Base-by-base conservation (phyloP, 768 basidiomycete genomes). In the Wakefieldia striispora region DNA sequence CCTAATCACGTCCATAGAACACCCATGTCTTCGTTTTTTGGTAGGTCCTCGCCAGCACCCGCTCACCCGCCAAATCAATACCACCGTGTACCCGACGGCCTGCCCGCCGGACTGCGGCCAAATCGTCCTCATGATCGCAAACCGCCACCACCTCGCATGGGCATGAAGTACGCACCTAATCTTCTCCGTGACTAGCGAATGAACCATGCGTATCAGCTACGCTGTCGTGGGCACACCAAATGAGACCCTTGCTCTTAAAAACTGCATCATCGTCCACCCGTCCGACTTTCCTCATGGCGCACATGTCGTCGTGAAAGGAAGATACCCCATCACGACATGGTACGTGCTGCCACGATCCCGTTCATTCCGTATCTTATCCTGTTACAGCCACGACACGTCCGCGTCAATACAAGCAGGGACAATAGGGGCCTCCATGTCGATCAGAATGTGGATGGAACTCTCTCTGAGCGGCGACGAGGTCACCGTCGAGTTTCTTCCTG, bases 371-470 rank as follows among this genome's bases (percentile, higher is more conserved):
- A 24, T 16, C 44, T 45, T 21, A 94, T 51, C 31, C 45, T 16
- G 45, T 45, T 13, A 6, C 21, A 95, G 91, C 40, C 85, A 91
- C 55, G 91, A 95, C 58, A 82, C 85, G 51, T 88, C 89, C 1
- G 81, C 80, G 5, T 84, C 79, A 52, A 64, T 99, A 4, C 70
- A 70, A 5, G 81, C 82, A 1, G 87, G 90, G 3, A 69, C 72
- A 2, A 76, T 98, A 24, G 93, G 87, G n/a, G 83, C 84, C 6
- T 86, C 88, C 24, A 76, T 81, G 20, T 70, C 82, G 50, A 90
- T 93, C 51, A 81, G 97, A 10, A 84, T 90, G 71, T 99, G 93
- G 93, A 87, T 94, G 37, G 86, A 85, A 6, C 76, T 97, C 7
- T 92, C 92, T 14, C 68, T 87, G 35, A 68, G 75, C 3, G 92